These are phyloP conservation scores for Mycena indigotica DNA, from an alignment of 768 basidiomycete genomes.

Conservation along the genomic window DNA sequence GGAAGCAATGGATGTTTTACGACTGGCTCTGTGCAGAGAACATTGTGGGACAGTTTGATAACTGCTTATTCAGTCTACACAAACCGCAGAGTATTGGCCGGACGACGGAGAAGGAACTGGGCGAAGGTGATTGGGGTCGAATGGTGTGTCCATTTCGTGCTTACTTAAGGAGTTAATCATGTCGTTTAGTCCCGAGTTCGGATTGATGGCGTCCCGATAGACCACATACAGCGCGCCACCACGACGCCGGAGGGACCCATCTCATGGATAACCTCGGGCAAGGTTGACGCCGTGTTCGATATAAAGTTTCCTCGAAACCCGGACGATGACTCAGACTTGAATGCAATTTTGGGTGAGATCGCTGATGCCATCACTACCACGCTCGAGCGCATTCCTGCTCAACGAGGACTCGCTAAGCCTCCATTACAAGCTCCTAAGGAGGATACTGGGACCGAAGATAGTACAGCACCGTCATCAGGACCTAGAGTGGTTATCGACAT, in stretches of 20 bases:
- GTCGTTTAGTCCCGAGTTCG: constrained; percentile 80
- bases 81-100: constrained; percentile 94
- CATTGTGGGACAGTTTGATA: constrained; percentile 96
- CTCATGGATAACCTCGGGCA: constrained; percentile 97
- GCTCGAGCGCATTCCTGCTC: constrained; percentile 77
- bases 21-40: constrained; percentile 94
- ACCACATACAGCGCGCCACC: constrained; percentile 86
- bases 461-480: constrained; percentile 34
- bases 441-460: constrained; percentile 29
- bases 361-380: constrained; percentile 83
- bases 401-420: constrained; percentile 83
- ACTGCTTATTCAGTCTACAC: constrained; percentile 95
- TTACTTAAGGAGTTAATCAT: constrained; percentile 2
- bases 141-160: constrained; percentile 64
- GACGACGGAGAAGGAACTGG: constrained; percentile 82
- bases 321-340: constrained; percentile 66
- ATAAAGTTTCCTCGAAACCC: constrained; percentile 93
- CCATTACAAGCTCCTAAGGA: constrained; percentile 73
- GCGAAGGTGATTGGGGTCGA: constrained; percentile 81
- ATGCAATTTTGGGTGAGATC: constrained; percentile 85
- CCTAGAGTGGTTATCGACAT: constrained; percentile 80
- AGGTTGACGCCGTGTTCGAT: constrained; percentile 94
- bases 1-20: constrained; percentile 95
- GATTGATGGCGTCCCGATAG: constrained; percentile 95
- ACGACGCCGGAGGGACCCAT: constrained; percentile 80